Percentiles rank a stretch among this genome's conserved stretches.
phyloP scores from a whole-genome alignment of 1,139 yeast species.

The Spencermartinsiella ligniputridi region DNA sequence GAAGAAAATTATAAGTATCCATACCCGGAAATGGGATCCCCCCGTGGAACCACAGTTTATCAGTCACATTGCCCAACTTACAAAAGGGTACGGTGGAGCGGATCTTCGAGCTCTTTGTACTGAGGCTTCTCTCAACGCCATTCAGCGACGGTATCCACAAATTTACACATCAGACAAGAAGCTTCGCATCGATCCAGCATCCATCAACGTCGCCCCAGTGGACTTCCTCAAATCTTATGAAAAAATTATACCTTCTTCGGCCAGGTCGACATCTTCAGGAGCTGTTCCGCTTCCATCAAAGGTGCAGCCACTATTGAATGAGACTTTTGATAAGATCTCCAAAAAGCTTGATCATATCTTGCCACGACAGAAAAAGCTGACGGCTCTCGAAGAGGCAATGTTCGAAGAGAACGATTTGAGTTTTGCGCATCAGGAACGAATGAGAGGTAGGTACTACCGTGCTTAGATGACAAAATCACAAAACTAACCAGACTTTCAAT shows the following conservation, averaged over 20 bases:
- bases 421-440: conserved; percentile 59
- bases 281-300: conserved; percentile 79
- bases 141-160: conserved; percentile 91
- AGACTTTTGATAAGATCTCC: conserved; percentile 46
- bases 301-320: conserved; percentile 56
- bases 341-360: conserved; percentile 52
- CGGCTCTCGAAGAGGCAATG: conserved; percentile 67
- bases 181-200: conserved; percentile 63
- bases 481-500: conserved; percentile 35
- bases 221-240: conserved; percentile 87
- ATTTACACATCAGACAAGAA: conserved; percentile 77
- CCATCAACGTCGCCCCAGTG: conserved; percentile 71
- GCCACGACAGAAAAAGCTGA: conserved; percentile 56
- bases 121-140: conserved; percentile 89
- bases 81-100: conserved; percentile 98
- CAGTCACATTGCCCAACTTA: conserved; percentile 65
- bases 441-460: conserved; percentile 35
- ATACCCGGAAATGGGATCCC: conserved; percentile 87
- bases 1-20: conserved; percentile 71
- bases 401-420: conserved; percentile 64
- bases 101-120: conserved; percentile 92
- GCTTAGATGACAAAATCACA: too few relatives aligned
- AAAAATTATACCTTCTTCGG: conserved; percentile 87
- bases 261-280: conserved; percentile 71
- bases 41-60: conserved; percentile 56